phyloP scores from a whole-genome alignment of 2,329 filamentous ascomycete species.

The Phyllosticta citriasiana region DNA sequence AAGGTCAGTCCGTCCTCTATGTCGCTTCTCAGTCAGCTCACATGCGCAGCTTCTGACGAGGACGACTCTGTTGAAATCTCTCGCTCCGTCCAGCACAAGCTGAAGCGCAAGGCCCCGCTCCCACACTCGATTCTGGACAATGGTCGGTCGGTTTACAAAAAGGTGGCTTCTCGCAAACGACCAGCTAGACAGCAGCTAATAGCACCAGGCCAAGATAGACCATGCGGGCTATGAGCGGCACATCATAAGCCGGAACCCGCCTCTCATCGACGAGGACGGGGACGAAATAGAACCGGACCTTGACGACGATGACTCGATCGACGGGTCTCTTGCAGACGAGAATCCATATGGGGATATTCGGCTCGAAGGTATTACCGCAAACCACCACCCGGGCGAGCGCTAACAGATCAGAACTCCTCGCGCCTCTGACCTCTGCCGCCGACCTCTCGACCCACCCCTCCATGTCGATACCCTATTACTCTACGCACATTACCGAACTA shows the following conservation, averaged over 20 bases:
- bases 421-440: slow-evolving; percentile 63
- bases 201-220: slow-evolving; percentile 50
- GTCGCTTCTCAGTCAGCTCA: background rate
- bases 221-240: slow-evolving; percentile 63
- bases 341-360: slow-evolving; percentile 66
- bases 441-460: slow-evolving; percentile 67
- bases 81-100: slow-evolving; percentile 51
- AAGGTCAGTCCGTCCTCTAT: slow-evolving; percentile 5
- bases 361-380: slow-evolving; percentile 49
- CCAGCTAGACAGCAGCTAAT: slow-evolving; percentile 3
- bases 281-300: slow-evolving; percentile 62
- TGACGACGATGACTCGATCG: slow-evolving; percentile 55
- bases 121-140: slow-evolving; percentile 15
- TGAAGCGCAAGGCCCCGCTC: slow-evolving; percentile 57
- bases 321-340: slow-evolving; percentile 42
- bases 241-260: slow-evolving; percentile 65
- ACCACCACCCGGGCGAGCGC: slow-evolving; percentile 12
- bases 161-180: slow-evolving; percentile 40
- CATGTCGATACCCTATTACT: slow-evolving; percentile 63
- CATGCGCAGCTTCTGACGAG: slow-evolving; percentile 55
- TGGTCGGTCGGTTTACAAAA: slow-evolving; percentile 59
- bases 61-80: slow-evolving; percentile 64
- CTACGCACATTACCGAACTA: slow-evolving; percentile 61
- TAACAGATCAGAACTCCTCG: slow-evolving; percentile 54
- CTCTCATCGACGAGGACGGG: slow-evolving; percentile 65